Conservation (phyloP, 139 green algal genomes). For the Chlamydomonas incerta region DNA sequence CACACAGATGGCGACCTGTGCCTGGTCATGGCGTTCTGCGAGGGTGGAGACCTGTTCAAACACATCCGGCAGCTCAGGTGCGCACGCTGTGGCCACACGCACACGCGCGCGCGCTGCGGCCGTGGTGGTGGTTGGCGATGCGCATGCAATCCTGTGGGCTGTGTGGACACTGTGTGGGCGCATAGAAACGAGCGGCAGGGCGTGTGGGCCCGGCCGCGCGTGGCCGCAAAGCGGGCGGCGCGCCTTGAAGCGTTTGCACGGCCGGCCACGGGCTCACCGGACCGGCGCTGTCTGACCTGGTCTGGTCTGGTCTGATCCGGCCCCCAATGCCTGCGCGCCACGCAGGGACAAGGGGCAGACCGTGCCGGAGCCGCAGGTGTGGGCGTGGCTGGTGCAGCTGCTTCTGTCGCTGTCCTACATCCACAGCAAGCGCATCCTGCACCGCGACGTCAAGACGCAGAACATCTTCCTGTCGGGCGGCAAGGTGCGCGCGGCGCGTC, state of each 20-base stretch:
- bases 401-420: slow-evolving; percentile 58
- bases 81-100: too few relatives aligned
- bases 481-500: slow-evolving; percentile 45
- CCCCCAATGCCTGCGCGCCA: not conserved
- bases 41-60: slow-evolving; percentile 53
- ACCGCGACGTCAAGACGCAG: slow-evolving; percentile 68
- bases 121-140: too few relatives aligned
- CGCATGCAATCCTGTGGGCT: too few relatives aligned
- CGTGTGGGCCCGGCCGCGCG: too few relatives aligned
- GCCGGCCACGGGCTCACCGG: too few relatives aligned
- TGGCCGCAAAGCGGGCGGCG: too few relatives aligned
- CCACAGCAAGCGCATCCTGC: slow-evolving; percentile 62
- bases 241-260: not conserved
- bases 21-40: slow-evolving; percentile 60
- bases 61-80: slow-evolving; percentile 48
- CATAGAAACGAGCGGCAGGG: too few relatives aligned
- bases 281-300: not conserved
- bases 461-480: slow-evolving; percentile 63
- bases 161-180: too few relatives aligned
- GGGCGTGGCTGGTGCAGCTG: slow-evolving; percentile 59
- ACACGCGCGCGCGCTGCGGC: too few relatives aligned
- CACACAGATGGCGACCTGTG: slow-evolving; percentile 54
- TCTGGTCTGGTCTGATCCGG: too few relatives aligned
- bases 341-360: slow-evolving; percentile 32
- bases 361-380: slow-evolving; percentile 46